phyloP scores from a whole-genome alignment of 2,329 filamentous ascomycete genomes.

The Diaporthe velutina region DNA sequence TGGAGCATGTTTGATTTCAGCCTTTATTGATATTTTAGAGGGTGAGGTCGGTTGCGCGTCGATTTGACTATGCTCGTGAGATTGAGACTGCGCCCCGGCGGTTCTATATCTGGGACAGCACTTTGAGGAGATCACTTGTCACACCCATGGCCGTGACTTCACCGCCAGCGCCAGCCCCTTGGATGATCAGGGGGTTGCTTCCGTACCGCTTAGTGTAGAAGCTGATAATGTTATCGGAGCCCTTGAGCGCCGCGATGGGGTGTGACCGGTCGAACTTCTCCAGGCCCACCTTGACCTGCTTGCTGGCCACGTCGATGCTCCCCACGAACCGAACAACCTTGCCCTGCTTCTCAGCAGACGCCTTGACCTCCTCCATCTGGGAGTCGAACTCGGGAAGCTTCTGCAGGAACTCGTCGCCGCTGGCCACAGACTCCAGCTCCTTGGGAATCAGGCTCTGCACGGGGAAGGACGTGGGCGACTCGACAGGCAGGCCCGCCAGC shows the following conservation, averaged over 20 bases:
- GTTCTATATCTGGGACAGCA: constrained; percentile 75
- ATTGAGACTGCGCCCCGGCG: neutral
- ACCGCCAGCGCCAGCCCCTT: constrained; percentile 93
- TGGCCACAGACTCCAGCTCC: constrained; percentile 81
- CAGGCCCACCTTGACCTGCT: constrained; percentile 90
- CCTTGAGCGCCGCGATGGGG: constrained; percentile 93
- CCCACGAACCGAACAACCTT: constrained; percentile 97
- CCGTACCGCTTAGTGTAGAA: constrained; percentile 98
- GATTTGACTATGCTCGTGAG: neutral
- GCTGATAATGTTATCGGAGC: constrained; percentile 98
- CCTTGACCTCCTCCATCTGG: constrained; percentile 91
- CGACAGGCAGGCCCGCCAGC: constrained; percentile 83
- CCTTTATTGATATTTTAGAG: constrained; percentile 18
- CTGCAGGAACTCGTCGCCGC: constrained; percentile 87
- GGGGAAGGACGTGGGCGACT: constrained; percentile 89
- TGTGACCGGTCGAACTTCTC: constrained; percentile 90
- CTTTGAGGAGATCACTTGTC: constrained; percentile 92
- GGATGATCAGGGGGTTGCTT: constrained; percentile 89
- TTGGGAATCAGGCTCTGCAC: constrained; percentile 94
- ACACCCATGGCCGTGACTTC: constrained; percentile 99
- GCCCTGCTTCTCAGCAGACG: constrained; percentile 85
- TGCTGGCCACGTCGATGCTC: constrained; percentile 86
- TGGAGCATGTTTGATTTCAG: neutral
- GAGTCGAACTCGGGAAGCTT: constrained; percentile 84
- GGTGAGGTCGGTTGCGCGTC: neutral